Evolutionary conservation across 345 rosid species (phyloP).

Genomic region (Sisymbrium altissimum): DNA sequence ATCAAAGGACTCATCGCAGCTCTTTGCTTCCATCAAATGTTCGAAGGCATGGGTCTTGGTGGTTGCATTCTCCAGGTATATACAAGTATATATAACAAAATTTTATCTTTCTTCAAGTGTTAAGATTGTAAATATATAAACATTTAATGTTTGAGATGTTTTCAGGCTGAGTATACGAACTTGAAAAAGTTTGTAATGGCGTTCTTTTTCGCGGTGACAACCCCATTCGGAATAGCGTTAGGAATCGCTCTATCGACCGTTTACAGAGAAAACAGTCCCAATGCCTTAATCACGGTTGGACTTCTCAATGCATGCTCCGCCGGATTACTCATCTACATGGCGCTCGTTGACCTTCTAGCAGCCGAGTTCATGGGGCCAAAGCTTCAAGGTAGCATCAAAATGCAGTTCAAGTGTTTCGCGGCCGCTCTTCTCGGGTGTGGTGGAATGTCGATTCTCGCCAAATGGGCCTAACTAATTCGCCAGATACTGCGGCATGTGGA

Average conservation of each 20-base stretch:
- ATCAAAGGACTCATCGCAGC: slow-evolving; percentile 74
- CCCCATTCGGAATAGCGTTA: slow-evolving; percentile 63
- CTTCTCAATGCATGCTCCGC: slow-evolving; percentile 69
- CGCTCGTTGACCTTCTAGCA: slow-evolving; percentile 66
- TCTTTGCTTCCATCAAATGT: slow-evolving; percentile 87
- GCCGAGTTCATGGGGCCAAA: slow-evolving; percentile 72
- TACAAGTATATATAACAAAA: not conserved
- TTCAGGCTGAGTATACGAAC: slow-evolving; percentile 51
- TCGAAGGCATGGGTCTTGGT: slow-evolving; percentile 87
- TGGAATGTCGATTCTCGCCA: slow-evolving; percentile 66
- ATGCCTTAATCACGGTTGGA: slow-evolving; percentile 60
- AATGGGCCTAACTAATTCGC: slow-evolving; percentile 59
- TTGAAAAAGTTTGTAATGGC: slow-evolving; percentile 48
- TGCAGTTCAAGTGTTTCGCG: slow-evolving; percentile 47
- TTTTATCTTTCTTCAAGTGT: not conserved
- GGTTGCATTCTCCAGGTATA: slow-evolving; percentile 77
- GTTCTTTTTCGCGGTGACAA: slow-evolving; percentile 70
- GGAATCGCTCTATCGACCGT: slow-evolving; percentile 55
- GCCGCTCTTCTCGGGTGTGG: slow-evolving; percentile 74
- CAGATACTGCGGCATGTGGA: not conserved
- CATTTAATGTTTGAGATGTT: not conserved
- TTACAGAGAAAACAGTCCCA: slow-evolving; percentile 57
- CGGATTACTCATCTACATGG: slow-evolving; percentile 80
- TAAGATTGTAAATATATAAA: not conserved
- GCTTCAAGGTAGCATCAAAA: slow-evolving; percentile 62